Evolutionary conservation across 257 asterid genomes (phyloP), one percentile per base, ranked within the genome.

Genomic region (Primulina eburnea): DNA sequence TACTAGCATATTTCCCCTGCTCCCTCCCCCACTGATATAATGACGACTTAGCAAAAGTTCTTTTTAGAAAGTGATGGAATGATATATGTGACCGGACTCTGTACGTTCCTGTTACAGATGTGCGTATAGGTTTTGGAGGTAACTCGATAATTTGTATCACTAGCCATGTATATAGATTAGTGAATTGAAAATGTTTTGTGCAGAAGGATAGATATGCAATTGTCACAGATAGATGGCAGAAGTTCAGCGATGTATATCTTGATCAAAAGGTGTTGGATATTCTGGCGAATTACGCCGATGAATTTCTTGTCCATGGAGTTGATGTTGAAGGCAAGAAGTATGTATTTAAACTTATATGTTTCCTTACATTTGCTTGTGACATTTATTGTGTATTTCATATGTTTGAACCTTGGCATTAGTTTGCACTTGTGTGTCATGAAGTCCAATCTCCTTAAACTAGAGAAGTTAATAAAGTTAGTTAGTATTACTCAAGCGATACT

Each of bases 261-360:
- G 85, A 87, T 79, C 77, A 84, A 73, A 61, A 86, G 71, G 89
- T 86, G 65, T 81, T 90, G 75, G 83, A 78, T 73, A 81, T 84
- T 77, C 89, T 94, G 40, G 93, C 97, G 17, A 66, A 57, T 35
- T 89, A 81, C 71, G 95, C 98, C 57, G 96, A 93, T 65, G 98
- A 93, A 76, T 93, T 89, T 82, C 94, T 91, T 70, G 97, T 94
- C 75, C 97, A 93, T 77, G 97, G 99, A 81, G 99, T 94, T 71
- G 97, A 94, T 73, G 97, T 91, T 73, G 99, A 94, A 89, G 97
- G 99, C 68, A 94, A 94, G 83, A 89, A 86, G 98, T 93, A 81
- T 7, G 79, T 75, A 52, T 53, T 59, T 21, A 61, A 67, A 56
- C 62, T 43, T 56, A 64, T 20, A 11, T 57, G 61, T 20, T 55